These are phyloP conservation scores for Circinella umbellata DNA, from an alignment of 371 early-diverging fungal species.

Conservation along the genomic window DNA sequence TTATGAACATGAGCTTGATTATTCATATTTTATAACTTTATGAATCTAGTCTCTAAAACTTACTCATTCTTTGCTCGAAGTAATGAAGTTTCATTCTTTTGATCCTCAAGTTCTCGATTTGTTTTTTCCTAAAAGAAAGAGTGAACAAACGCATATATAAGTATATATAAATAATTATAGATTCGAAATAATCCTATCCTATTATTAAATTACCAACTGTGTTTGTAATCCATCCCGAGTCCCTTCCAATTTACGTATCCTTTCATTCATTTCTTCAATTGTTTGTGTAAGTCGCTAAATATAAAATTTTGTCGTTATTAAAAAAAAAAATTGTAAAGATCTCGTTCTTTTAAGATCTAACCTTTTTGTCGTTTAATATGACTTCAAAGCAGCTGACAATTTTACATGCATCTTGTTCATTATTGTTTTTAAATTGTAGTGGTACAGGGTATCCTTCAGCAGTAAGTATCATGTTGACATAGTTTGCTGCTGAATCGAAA, in stretches of 20 bases:
- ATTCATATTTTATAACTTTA: background rate
- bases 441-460: conserved; percentile 50
- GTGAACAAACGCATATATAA: background rate
- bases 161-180: background rate
- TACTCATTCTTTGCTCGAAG: conserved; percentile 22
- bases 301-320: conserved; percentile 12
- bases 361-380: conserved; percentile 44
- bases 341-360: conserved; percentile 9
- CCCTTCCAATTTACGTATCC: conserved; percentile 14
- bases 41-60: background rate
- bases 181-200: too few relatives aligned
- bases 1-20: background rate
- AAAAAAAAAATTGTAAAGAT: background rate
- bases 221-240: conserved; percentile 22
- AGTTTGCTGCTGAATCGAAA: conserved; percentile 33
- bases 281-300: background rate
- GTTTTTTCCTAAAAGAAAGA: conserved; percentile 12
- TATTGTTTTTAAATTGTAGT: conserved; percentile 33
- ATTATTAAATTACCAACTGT: conserved; percentile 12
- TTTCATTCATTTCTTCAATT: conserved; percentile 14
- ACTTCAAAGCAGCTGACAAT: conserved; percentile 43
- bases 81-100: conserved; percentile 18
- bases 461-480: conserved; percentile 44
- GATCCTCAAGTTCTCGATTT: conserved; percentile 13
- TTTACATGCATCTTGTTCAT: conserved; percentile 36